phyloP scores from a whole-genome alignment of 495 filamentous ascomycete species.

The Apodospora peruviana region DNA sequence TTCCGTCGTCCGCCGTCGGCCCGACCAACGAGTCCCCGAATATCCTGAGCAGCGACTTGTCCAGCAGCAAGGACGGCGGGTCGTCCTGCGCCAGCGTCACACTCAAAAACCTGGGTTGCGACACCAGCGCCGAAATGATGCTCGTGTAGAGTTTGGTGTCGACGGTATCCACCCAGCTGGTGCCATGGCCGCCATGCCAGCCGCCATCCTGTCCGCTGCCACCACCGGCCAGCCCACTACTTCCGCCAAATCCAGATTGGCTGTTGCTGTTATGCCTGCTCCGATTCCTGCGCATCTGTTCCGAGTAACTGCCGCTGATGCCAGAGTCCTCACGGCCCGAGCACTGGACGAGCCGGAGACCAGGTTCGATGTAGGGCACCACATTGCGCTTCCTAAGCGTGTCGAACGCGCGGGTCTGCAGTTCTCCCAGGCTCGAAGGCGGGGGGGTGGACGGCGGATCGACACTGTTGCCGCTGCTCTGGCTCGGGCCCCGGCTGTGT shows the following conservation, averaged over 20 bases:
- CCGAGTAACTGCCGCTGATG: constrained; percentile 18
- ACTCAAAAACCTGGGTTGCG: constrained; percentile 74
- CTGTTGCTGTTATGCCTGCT: constrained; percentile 9
- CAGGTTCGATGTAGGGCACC: constrained; percentile 60
- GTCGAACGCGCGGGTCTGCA: constrained; percentile 77
- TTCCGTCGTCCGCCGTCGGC: constrained; percentile 58
- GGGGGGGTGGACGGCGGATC: constrained; percentile 64
- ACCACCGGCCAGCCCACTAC: too few species aligned
- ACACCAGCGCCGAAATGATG: constrained; percentile 62
- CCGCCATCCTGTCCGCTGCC: constrained; percentile 5
- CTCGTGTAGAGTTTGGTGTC: constrained; percentile 63
- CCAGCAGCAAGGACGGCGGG: constrained; percentile 75
- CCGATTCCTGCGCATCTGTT: constrained; percentile 12
- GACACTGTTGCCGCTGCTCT: constrained; percentile 4
- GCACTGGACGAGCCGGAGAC: constrained; percentile 75
- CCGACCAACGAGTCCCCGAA: constrained; percentile 71
- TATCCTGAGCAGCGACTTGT: constrained; percentile 62
- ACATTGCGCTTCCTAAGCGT: constrained; percentile 69
- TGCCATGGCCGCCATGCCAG: background rate
- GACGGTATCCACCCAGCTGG: constrained; percentile 44
- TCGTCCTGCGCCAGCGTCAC: constrained; percentile 82
- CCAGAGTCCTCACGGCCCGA: constrained; percentile 50
- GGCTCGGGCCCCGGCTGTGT: constrained; percentile 46
- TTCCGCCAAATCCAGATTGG: too few species aligned
- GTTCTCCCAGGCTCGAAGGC: constrained; percentile 66